A percentile compares a stretch with the other conserved stretches of the same genome.
These are phyloP conservation scores for Kazachstania bromeliacearum DNA, from an alignment of 805 yeast genomes.

Conservation along the genomic window DNA sequence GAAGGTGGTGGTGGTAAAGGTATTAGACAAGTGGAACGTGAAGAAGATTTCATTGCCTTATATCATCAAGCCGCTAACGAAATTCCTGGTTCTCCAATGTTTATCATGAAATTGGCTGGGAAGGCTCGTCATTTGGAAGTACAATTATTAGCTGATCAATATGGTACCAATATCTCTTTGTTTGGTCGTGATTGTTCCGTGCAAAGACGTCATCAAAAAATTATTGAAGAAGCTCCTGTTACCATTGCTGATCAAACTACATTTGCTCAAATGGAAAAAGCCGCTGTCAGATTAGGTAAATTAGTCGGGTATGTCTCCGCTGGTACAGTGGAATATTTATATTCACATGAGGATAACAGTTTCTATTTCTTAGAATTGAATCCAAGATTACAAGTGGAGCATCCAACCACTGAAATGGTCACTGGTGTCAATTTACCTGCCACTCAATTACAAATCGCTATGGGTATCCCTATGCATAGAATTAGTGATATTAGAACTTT, in stretches of 20 bases:
- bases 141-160: constrained; percentile 94
- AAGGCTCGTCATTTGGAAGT: constrained; percentile 97
- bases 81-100: constrained; percentile 98
- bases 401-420: constrained; percentile 99
- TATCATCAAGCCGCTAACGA: constrained; percentile 94
- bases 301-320: constrained; percentile 98
- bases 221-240: constrained; percentile 98
- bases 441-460: constrained; percentile 96
- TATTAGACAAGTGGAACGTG: constrained; percentile 88
- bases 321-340: constrained; percentile 96
- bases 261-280: constrained; percentile 85
- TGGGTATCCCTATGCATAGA: constrained; percentile 98
- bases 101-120: constrained; percentile 95
- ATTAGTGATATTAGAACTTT: constrained; percentile 84
- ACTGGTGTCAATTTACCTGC: constrained; percentile 97
- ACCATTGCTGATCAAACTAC: constrained; percentile 84
- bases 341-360: constrained; percentile 87
- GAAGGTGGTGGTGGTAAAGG: constrained; percentile 99
- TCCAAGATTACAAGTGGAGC: constrained; percentile 98
- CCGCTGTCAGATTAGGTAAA: constrained; percentile 94
- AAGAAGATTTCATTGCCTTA: constrained; percentile 62
- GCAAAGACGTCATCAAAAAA: constrained; percentile 98
- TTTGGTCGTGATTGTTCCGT: constrained; percentile 99
- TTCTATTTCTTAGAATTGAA: constrained; percentile 94
- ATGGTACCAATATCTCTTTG: constrained; percentile 92